Evolutionary conservation across 768 basidiomycete genomes (phyloP), one percentile per base, ranked within the genome.

Genomic region (Agaricus blazei): DNA sequence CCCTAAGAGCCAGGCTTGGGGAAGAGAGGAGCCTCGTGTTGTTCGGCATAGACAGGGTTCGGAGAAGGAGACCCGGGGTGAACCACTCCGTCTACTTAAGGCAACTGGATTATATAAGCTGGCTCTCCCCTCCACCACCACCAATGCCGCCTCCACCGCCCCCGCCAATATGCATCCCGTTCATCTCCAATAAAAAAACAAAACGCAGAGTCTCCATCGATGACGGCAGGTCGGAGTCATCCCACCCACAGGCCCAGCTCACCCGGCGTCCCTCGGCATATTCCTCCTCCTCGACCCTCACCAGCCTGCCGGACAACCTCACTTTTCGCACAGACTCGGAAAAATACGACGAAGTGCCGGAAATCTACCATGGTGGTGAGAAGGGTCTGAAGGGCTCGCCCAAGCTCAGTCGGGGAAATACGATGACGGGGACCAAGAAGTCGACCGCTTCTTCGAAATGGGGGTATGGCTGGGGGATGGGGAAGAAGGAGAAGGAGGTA

Each of bases 401-500:
- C 24, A 77, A 75, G 60, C 69, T 80, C 23, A 67, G 68, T 1
- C 76, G 82, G 52, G 71, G 74, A 1, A 82, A 76, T 62, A 79
- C 84, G 3, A 77, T 81, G 68, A 75, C 75, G 0, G 83, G 84
- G 29, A 80, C 82, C 23, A 85, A 82, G 67, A 81, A 77, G 58
- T 77, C 77, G 3, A 67, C 71, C 9, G 59, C 66, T 1, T 69
- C 77, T 38, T 69, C 68, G 45, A 82, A 73, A 64, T 84, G 79
- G 77, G 87, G 86, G n/a, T 88, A 86, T 66, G 85, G 85, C 38
- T 85, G 84, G 82, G 85, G 85, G 0, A 50, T 81, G 38, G 85
- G 85, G 43, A 83, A 75, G 71, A 76, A 75, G 58, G 76, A 75
- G 52, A 80, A 79, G 57, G 67, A 65, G 68, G 59, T 67, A 62